Conservation (phyloP, 306 rosid genomes). For the Rosa multiflora region DNA sequence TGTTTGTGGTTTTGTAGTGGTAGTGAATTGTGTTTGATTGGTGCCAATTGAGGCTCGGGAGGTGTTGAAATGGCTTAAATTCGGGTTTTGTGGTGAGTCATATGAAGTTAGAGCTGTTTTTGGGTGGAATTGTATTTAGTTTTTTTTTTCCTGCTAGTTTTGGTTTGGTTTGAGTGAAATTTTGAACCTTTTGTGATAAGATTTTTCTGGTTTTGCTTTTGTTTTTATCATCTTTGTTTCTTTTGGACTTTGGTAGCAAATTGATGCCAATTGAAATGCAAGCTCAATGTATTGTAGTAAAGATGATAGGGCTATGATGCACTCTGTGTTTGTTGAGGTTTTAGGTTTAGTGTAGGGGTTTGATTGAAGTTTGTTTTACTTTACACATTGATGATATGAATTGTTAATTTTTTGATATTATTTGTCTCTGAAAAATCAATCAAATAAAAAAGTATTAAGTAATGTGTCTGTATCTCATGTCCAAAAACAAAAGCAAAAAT, state of each 20-base stretch:
- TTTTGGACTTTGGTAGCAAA: neutral
- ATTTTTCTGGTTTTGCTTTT: neutral
- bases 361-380: neutral
- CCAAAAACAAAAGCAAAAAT: too few species aligned
- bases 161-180: conserved; percentile 16
- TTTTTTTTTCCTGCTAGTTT: conserved; percentile 4
- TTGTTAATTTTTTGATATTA: too few species aligned
- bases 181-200: conserved; percentile 1
- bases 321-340: neutral
- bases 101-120: neutral
- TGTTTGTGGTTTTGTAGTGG: conserved; percentile 8
- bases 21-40: conserved; percentile 23
- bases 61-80: conserved; percentile 7
- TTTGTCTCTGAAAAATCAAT: too few species aligned
- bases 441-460: too few species aligned
- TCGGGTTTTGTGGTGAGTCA: conserved; percentile 26
- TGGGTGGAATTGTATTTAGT: neutral
- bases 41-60: conserved; percentile 5
- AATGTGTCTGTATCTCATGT: too few species aligned
- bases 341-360: neutral
- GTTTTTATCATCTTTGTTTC: neutral
- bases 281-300: conserved; percentile 9
- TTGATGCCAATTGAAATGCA: conserved; percentile 16
- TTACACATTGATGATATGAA: too few species aligned
- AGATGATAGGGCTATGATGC: neutral